Conservation (phyloP, 169 alveolate species). For the Ichthyophthirius multifiliis region DNA sequence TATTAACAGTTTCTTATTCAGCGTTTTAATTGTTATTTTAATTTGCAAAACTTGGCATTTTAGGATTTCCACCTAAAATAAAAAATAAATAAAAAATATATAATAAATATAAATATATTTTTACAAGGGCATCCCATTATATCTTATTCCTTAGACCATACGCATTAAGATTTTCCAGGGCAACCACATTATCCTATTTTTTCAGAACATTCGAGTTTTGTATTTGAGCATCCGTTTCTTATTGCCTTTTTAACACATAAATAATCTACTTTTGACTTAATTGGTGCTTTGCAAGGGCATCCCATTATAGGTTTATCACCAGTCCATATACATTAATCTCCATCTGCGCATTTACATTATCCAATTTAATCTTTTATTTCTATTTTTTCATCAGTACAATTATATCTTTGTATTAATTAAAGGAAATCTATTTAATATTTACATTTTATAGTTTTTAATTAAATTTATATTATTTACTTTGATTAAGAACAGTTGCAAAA, state of each 20-base stretch:
- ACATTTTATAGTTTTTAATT: no score
- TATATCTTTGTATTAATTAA: no score
- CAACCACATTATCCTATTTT: background rate
- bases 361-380: slow-evolving; percentile 1
- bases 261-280: background rate
- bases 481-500: no score
- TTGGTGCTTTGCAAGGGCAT: background rate
- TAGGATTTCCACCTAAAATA: no score
- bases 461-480: no score
- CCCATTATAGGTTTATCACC: slow-evolving; percentile 10
- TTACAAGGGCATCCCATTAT: slow-evolving; percentile 14
- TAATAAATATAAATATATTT: background rate
- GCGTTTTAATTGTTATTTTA: no score
- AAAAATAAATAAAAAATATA: no score
- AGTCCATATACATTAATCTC: background rate
- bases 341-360: slow-evolving; percentile 2
- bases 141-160: background rate
- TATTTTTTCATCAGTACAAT: background rate
- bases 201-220: background rate
- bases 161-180: slow-evolving; percentile 2
- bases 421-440: no score
- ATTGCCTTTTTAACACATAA: background rate
- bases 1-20: no score
- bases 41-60: no score
- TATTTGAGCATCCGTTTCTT: background rate